Evolutionary conservation across 176 grass and related monocot genomes (phyloP).

Genomic region (Eragrostis curvula): DNA sequence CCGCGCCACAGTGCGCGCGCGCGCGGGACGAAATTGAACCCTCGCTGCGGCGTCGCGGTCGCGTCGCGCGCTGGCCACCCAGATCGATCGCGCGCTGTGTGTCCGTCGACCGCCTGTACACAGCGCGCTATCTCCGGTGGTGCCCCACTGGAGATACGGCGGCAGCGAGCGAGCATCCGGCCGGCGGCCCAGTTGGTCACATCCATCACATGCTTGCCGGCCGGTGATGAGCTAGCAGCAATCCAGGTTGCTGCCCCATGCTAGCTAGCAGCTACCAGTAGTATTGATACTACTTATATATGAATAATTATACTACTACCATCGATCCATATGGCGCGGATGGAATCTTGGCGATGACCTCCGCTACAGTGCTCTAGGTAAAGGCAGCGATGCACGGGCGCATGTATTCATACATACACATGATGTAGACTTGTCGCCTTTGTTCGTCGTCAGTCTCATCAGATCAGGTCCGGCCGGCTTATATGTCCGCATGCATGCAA

Average conservation of each 20-base stretch:
- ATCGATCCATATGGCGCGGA: not conserved
- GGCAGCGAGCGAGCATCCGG: constrained; percentile 30
- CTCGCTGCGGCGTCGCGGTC: too few species aligned
- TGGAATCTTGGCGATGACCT: constrained; percentile 8
- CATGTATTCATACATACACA: not conserved
- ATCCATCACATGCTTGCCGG: constrained; percentile 1
- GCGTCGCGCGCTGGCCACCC: not conserved
- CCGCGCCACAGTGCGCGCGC: constrained; percentile 8
- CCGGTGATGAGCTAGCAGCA: not conserved
- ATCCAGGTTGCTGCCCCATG: not conserved
- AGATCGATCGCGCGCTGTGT: not conserved
- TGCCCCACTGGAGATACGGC: constrained; percentile 23
- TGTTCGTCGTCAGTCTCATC: not conserved
- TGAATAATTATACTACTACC: too few species aligned
- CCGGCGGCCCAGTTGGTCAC: constrained; percentile 21
- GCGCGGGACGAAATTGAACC: not conserved
- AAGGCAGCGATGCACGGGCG: not conserved
- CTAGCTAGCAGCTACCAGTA: not conserved
- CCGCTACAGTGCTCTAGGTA: not conserved
- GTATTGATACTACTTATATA: too few species aligned
- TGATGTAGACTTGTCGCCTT: constrained; percentile 25
- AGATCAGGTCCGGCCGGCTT: not conserved
- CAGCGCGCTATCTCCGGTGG: too few species aligned
- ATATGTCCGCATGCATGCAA: constrained; percentile 30
- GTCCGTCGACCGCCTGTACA: not conserved